These are phyloP conservation scores for Handroanthus guayacan DNA, from an alignment of 257 asterid species.

Conservation along the genomic window DNA sequence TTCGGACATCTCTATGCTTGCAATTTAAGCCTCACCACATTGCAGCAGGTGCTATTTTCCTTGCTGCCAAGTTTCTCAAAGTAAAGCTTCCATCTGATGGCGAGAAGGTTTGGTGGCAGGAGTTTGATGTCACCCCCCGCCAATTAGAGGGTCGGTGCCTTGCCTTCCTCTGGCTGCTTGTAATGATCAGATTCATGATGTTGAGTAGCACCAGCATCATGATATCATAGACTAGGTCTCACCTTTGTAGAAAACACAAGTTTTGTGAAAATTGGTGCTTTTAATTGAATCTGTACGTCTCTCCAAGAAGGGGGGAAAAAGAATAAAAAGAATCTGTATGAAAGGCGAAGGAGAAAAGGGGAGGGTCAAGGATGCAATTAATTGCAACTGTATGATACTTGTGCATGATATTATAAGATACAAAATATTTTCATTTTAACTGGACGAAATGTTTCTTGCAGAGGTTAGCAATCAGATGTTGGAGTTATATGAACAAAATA, in stretches of 20 bases:
- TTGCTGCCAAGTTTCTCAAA: conserved; percentile 85
- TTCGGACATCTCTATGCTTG: conserved; percentile 85
- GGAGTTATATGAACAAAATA: conserved; percentile 80
- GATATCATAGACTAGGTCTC: conserved; percentile 33
- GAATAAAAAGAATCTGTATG: no score
- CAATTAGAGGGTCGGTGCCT: conserved; percentile 83
- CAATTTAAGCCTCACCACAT: conserved; percentile 93
- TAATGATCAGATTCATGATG: conserved; percentile 35
- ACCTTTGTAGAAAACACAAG: neutral
- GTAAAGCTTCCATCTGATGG: conserved; percentile 86
- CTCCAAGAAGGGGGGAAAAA: neutral
- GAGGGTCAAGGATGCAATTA: conserved; percentile 33
- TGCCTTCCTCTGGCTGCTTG: conserved; percentile 44
- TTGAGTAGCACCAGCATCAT: conserved; percentile 26
- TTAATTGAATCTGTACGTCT: conserved; percentile 1
- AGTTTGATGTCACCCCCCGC: conserved; percentile 87
- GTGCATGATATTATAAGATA: neutral
- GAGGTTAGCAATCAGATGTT: conserved; percentile 98
- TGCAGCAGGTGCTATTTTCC: conserved; percentile 90
- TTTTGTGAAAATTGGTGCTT: neutral
- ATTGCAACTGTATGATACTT: neutral
- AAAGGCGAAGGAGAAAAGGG: conserved; percentile 14
- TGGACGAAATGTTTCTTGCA: conserved; percentile 53
- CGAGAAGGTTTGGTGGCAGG: conserved; percentile 91
- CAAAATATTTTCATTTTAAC: conserved; percentile 5